Conservation (phyloP, 1,284 basidiomycete species). For the Ceratobasidium sp. region DNA sequence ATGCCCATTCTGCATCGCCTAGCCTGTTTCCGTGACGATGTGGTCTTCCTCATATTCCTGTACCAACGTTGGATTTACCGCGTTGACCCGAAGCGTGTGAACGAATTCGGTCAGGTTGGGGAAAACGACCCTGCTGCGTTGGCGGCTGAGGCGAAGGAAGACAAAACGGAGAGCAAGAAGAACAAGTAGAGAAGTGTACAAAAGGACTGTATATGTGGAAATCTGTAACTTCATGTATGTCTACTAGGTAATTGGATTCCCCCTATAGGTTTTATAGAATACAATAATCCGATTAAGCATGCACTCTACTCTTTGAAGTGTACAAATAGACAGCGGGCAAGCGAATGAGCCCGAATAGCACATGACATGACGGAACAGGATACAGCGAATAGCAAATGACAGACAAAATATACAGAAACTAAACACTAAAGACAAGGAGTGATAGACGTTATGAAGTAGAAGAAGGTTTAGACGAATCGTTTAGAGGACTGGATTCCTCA, state of each 20-base stretch:
- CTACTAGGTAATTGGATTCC: constrained; percentile 12
- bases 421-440: background rate
- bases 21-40: constrained; percentile 89
- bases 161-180: constrained; percentile 65
- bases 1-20: constrained; percentile 95
- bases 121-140: constrained; percentile 39
- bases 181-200: constrained; percentile 58
- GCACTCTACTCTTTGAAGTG: constrained; percentile 25
- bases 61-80: constrained; percentile 97
- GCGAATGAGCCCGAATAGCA: constrained; percentile 6
- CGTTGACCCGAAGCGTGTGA: constrained; percentile 91
- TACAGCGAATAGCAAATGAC: constrained; percentile 16
- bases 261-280: constrained; percentile 1
- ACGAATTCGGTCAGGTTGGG: constrained; percentile 92
- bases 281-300: constrained; percentile 42
- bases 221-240: constrained; percentile 5
- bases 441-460: background rate
- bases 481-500: constrained; percentile 14
- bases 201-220: background rate
- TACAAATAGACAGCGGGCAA: constrained; percentile 37
- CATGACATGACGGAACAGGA: constrained; percentile 24
- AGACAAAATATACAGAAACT: background rate
- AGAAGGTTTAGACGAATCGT: constrained; percentile 17
- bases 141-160: constrained; percentile 20
- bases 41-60: constrained; percentile 87